Percentiles rank a stretch among this genome's conserved stretches.
Evolutionary conservation across 1,284 basidiomycete species (phyloP).

Genomic region (Gymnopus androsaceus): DNA sequence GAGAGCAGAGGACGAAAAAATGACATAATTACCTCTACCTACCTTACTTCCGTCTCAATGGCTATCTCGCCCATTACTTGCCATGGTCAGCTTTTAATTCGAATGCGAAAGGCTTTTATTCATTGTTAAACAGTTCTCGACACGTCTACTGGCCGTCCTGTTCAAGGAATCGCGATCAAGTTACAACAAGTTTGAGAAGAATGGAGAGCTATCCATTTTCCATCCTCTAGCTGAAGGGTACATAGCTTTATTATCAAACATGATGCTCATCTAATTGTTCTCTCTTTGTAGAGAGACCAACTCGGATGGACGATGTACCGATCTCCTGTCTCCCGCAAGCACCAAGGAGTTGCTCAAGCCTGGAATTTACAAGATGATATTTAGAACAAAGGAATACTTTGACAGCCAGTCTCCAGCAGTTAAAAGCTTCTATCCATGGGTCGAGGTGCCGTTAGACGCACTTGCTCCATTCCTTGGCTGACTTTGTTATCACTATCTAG

Average conservation of each 20-base stretch:
- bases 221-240: slow-evolving; percentile 65
- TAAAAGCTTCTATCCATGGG: slow-evolving; percentile 84
- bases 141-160: slow-evolving; percentile 81
- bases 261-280: slow-evolving; percentile 5
- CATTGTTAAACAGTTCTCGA: slow-evolving; percentile 69
- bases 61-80: slow-evolving; percentile 85
- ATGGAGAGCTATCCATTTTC: slow-evolving; percentile 41
- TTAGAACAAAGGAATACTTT: slow-evolving; percentile 85
- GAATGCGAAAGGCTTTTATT: background rate
- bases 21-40: background rate
- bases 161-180: slow-evolving; percentile 61
- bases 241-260: slow-evolving; percentile 11
- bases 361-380: slow-evolving; percentile 82
- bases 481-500: slow-evolving; percentile 41
- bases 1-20: background rate
- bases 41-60: slow-evolving; percentile 34
- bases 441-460: slow-evolving; percentile 62
- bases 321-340: slow-evolving; percentile 61
- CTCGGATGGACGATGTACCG: slow-evolving; percentile 77
- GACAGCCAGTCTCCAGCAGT: slow-evolving; percentile 55
- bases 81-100: slow-evolving; percentile 55
- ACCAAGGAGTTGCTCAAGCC: slow-evolving; percentile 43
- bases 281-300: slow-evolving; percentile 64
- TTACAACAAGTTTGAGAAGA: slow-evolving; percentile 53
- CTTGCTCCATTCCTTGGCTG: slow-evolving; percentile 11